Evolutionary conservation across 2,329 filamentous ascomycete species (phyloP), one percentile per base, ranked within the genome.

Genomic region (Aspergillus sp.): DNA sequence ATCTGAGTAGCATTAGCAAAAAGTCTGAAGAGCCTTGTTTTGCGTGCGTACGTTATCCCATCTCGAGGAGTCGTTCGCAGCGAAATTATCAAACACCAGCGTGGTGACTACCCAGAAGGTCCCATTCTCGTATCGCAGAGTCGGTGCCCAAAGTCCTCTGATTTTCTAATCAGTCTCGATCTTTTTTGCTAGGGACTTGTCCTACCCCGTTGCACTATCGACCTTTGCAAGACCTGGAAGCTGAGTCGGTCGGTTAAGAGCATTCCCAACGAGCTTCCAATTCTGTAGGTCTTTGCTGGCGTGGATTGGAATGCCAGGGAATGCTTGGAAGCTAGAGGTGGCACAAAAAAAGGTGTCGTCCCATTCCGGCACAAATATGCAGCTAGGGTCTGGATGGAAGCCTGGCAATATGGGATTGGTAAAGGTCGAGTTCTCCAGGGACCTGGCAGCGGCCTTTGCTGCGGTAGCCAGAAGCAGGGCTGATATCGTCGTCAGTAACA

Each of bases 311-410:
- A 79, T 69, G 0, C 78, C 79, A 0, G 79, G 79, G 47, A 78
- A 80, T 6, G 71, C 72, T 45, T 74, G 66, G 64, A 81, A 81
- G 11, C 72, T 76, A 3, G 77, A 79, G 1, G 74, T 71, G 0
- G 74, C 75, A 57, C 78, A 80, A 64, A 79, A 80, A 59, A 76
- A 77, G 0, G 76, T 79, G n/a, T 73, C 61, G 17, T 71, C 64
- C 27, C 27, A 30, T 30, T 30, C 27, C 8, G 27, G 27, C 3
- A 80, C 77, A 44, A 75, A 74, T n/a, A 77, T 73, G 54, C 78
- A 80, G 52, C 71, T 77, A 1, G 79, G 79, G 59, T 81, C 79
- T 0, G 78, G 75, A 55, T 80, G 73, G 55, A 75, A 81, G 5
- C 79, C 79, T 0, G 79, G 75, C 1, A 82, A 61, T 20, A 81